These are phyloP conservation scores for Lepiota subincarnata DNA, from an alignment of 768 basidiomycete species.

Conservation along the genomic window DNA sequence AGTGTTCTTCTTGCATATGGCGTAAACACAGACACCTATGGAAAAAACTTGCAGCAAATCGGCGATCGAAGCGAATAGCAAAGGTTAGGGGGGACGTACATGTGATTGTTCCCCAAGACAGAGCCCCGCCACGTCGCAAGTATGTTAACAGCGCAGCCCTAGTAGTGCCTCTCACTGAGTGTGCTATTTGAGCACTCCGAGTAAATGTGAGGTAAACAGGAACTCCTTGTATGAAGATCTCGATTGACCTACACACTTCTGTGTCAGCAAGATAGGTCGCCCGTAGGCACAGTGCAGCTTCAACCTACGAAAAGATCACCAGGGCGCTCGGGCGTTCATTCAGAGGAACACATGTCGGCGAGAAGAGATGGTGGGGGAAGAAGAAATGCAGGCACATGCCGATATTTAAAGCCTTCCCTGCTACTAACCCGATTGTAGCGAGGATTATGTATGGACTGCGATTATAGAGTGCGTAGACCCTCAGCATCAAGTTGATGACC, in stretches of 20 bases:
- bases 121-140: background rate
- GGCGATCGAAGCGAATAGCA: background rate
- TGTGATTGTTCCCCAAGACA: background rate
- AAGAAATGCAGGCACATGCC: background rate
- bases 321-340: background rate
- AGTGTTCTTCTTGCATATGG: too few relatives aligned
- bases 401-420: background rate
- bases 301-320: background rate
- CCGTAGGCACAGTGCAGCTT: background rate
- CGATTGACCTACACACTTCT: background rate
- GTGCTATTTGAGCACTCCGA: background rate
- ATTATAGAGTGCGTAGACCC: constrained; percentile 1
- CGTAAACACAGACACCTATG: too few relatives aligned
- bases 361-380: background rate
- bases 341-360: background rate
- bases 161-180: background rate
- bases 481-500: background rate
- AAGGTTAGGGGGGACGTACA: background rate
- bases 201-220: background rate
- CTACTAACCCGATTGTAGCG: background rate
- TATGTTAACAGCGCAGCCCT: background rate
- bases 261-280: background rate
- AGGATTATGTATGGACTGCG: background rate
- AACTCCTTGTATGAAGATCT: background rate
- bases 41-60: background rate